phyloP scores from a whole-genome alignment of 2,329 filamentous ascomycete genomes.

The Neospermospora avenae region DNA sequence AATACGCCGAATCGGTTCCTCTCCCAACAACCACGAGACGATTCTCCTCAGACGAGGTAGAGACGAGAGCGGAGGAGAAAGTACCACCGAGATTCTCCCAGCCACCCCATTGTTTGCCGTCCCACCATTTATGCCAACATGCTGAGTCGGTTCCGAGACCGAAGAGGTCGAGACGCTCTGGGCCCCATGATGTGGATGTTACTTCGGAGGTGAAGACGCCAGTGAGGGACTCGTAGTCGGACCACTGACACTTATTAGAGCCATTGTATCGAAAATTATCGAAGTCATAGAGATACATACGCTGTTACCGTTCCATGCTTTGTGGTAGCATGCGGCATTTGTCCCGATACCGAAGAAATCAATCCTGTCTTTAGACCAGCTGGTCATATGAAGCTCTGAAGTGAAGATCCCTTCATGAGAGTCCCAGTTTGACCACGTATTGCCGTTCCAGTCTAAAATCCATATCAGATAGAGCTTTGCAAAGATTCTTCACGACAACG shows the following conservation, averaged over 20 bases:
- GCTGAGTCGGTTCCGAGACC: constrained; percentile 9
- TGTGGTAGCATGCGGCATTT: constrained; percentile 11
- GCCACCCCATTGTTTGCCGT: constrained; percentile 10
- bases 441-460: constrained; percentile 8
- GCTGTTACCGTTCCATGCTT: constrained; percentile 11
- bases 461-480: not conserved
- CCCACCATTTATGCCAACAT: constrained; percentile 15
- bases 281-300: not conserved
- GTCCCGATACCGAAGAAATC: constrained; percentile 15
- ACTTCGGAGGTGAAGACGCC: constrained; percentile 11
- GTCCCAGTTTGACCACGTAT: constrained; percentile 11
- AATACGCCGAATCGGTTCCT: constrained; percentile 8
- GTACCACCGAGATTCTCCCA: constrained; percentile 17
- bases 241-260: not conserved
- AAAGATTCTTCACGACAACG: not conserved
- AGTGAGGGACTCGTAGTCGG: constrained; percentile 6
- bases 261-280: not conserved
- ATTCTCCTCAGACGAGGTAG: constrained; percentile 1
- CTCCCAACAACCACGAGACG: constrained; percentile 10
- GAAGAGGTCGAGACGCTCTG: constrained; percentile 20
- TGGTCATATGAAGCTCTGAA: constrained; percentile 10
- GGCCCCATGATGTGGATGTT: constrained; percentile 20
- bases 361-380: constrained; percentile 23
- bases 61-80: constrained; percentile 5
- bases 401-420: constrained; percentile 10